Conservation (phyloP, 371 early-diverging fungal genomes). For the Mortierella polycephala region DNA sequence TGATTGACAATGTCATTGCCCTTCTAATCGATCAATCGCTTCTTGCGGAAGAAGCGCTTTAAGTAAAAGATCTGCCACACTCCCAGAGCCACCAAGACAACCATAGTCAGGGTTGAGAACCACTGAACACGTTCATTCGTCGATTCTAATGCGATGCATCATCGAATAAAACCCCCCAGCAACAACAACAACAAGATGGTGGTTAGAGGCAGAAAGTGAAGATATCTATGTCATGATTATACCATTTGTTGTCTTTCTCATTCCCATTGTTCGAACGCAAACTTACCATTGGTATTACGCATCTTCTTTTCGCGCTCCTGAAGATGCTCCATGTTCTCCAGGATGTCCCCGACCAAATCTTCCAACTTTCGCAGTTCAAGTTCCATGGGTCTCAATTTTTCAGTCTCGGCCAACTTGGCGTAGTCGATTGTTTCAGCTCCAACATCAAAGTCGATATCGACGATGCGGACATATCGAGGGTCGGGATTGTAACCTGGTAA, state of each 20-base stretch:
- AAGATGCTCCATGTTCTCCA: conserved; percentile 84
- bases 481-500: conserved; percentile 67
- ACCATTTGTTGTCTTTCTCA: background rate
- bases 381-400: conserved; percentile 90
- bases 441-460: conserved; percentile 83
- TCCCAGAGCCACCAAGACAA: conserved; percentile 74
- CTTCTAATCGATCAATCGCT: conserved; percentile 80
- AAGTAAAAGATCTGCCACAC: conserved; percentile 89
- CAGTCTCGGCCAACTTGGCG: conserved; percentile 69
- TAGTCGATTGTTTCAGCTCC: conserved; percentile 89
- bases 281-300: conserved; percentile 89
- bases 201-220: background rate
- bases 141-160: conserved; percentile 63
- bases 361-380: conserved; percentile 87
- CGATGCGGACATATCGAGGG: conserved; percentile 64
- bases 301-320: conserved; percentile 81
- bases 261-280: background rate
- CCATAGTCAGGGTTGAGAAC: conserved; percentile 78
- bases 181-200: background rate
- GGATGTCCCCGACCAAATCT: conserved; percentile 77
- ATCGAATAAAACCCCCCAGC: background rate
- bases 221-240: background rate
- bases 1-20: background rate
- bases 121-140: conserved; percentile 87
- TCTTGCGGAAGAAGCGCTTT: conserved; percentile 86